These are phyloP conservation scores for Dorcoceras hygrometricum DNA, from an alignment of 257 asterid genomes.

Conservation along the genomic window DNA sequence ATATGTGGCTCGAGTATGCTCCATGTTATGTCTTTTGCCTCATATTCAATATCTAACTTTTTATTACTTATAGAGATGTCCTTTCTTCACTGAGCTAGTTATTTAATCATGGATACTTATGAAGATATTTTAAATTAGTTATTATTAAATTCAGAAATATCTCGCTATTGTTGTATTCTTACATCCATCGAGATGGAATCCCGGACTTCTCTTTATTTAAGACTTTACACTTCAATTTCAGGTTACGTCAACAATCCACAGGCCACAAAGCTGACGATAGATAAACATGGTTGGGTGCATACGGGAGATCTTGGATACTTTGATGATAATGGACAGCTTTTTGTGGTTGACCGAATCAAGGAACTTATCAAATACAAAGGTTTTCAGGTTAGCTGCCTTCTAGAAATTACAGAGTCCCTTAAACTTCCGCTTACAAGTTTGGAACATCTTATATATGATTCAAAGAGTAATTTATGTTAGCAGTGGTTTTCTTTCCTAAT, in stretches of 20 bases:
- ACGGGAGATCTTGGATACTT: constrained; percentile 98
- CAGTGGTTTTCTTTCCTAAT: neutral
- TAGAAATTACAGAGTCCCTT: neutral
- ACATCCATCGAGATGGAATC: constrained; percentile 15
- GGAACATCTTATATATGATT: neutral
- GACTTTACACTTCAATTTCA: constrained; percentile 25
- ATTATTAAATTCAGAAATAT: neutral
- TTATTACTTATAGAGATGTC: neutral
- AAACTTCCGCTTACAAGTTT: neutral
- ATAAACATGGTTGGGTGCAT: constrained; percentile 91
- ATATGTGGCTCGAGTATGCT: neutral
- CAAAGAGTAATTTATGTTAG: neutral
- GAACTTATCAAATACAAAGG: constrained; percentile 96
- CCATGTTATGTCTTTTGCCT: neutral
- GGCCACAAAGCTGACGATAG: constrained; percentile 83
- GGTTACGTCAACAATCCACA: constrained; percentile 78
- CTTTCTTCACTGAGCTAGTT: neutral
- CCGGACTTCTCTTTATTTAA: neutral
- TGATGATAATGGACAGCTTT: constrained; percentile 75
- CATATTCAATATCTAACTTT: too few species aligned
- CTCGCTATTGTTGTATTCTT: neutral
- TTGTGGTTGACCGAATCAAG: constrained; percentile 88
- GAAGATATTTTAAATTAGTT: too few species aligned
- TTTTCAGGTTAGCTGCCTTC: constrained; percentile 54
- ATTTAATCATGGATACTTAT: neutral